Evolutionary conservation across 768 basidiomycete genomes (phyloP).

Genomic region (Mycena alexandri): DNA sequence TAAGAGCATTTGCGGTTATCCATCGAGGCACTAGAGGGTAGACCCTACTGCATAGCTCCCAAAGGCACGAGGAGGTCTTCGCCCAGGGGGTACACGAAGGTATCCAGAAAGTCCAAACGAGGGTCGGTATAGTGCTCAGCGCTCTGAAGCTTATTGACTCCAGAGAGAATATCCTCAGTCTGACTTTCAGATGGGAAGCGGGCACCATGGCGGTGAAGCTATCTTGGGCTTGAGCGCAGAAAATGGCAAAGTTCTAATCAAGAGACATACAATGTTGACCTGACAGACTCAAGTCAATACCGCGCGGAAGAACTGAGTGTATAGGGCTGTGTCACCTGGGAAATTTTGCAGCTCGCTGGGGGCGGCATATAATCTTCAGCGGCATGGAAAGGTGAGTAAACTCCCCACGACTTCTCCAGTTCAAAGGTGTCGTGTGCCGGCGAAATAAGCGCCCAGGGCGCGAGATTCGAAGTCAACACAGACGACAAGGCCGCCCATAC

Average conservation of each 20-base stretch:
- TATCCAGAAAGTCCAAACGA: slow-evolving; percentile 66
- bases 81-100: slow-evolving; percentile 72
- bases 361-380: slow-evolving; percentile 20
- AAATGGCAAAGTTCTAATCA: neutral
- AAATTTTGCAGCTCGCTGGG: slow-evolving; percentile 25
- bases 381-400: slow-evolving; percentile 35
- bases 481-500: slow-evolving; percentile 26
- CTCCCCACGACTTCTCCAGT: slow-evolving; percentile 32
- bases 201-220: slow-evolving; percentile 88
- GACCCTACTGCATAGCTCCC: slow-evolving; percentile 72
- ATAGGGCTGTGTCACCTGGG: slow-evolving; percentile 14
- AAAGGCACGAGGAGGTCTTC: slow-evolving; percentile 70
- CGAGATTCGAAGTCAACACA: slow-evolving; percentile 1
- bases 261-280: slow-evolving; percentile 70
- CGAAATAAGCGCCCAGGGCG: slow-evolving; percentile 13
- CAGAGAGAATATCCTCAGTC: slow-evolving; percentile 55
- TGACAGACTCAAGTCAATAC: slow-evolving; percentile 38
- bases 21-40: neutral
- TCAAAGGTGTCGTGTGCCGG: slow-evolving; percentile 35
- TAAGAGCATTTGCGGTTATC: neutral
- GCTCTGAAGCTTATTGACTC: slow-evolving; percentile 67
- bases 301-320: neutral
- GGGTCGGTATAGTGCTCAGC: slow-evolving; percentile 59
- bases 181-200: slow-evolving; percentile 75
- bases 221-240: neutral